Evolutionary conservation across 179 eudicot species (phyloP), one percentile per base, ranked within the genome.

Genomic region (Corrigiola litoralis): DNA sequence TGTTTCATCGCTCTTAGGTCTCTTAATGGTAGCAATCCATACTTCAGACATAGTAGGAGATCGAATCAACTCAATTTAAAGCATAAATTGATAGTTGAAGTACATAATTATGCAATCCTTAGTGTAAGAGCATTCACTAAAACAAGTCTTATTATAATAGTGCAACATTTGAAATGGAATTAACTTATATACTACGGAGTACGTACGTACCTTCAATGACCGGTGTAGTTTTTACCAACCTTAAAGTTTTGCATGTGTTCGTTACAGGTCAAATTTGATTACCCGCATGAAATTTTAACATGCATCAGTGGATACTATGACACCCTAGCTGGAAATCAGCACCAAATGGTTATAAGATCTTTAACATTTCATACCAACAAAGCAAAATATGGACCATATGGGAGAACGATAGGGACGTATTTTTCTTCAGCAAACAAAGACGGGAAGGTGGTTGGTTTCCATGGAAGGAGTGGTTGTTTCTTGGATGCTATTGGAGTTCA

Each of bases 401-500:
- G 83, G 13, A 70, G 72, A 66, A 60, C 68, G 38, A 48, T 38
- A 23, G 82, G 82, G 31, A 61, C 42, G 4, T 40, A 21, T 60
- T 79, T 79, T 57, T 53, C 77, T 9, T 33, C 72, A 16, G 66
- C 67, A 8, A 55, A 64, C 52, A 55, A 41, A 31, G 77, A 68
- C 32, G 80, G 80, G 6, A 64, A 72, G 56, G 57, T 79, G 13
- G 68, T 68, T n/a, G 82, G 82, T 6, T 79, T 79, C 40, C 80
- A 79, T 64, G 82, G 82, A 75, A 65, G 80, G 61, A 71, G 79
- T 57, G 73, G 75, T 17, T 23, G 38, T 13, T 79, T 48, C 57
- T 44, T 79, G 76, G 75, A 79, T 45, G 74, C 80, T 18, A 79
- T 79, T 14, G 82, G 80, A 50, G 80, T 72, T 23, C 72, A 75